Percentiles rank a stretch among this genome's conserved stretches.
These are phyloP conservation scores for Colletotrichum higginsianum DNA, from an alignment of 2,329 filamentous ascomycete species.

Conservation along the genomic window DNA sequence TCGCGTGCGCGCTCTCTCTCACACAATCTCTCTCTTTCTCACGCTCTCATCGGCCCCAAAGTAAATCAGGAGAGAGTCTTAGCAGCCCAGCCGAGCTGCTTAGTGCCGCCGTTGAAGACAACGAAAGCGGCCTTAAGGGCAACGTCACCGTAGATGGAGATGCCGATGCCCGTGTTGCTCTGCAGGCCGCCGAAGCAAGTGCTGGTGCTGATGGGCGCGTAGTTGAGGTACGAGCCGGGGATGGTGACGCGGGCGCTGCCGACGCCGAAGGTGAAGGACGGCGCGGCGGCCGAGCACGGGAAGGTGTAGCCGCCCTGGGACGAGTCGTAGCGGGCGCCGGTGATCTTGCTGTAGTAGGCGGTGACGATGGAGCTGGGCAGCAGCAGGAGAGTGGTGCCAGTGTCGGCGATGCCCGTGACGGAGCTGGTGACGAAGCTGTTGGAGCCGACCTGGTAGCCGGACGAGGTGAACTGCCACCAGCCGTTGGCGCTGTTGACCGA, in stretches of 20 bases:
- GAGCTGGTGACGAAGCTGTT: slow-evolving; percentile 36
- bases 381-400: slow-evolving; percentile 49
- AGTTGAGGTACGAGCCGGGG: slow-evolving; percentile 60
- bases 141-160: slow-evolving; percentile 74
- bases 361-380: slow-evolving; percentile 45
- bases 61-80: slow-evolving; percentile 42
- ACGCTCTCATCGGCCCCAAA: background rate
- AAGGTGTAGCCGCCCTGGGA: slow-evolving; percentile 53
- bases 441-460: slow-evolving; percentile 44
- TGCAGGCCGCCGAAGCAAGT: slow-evolving; percentile 75
- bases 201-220: slow-evolving; percentile 56
- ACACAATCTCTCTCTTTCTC: background rate
- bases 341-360: slow-evolving; percentile 47
- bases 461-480: slow-evolving; percentile 73
- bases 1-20: too few relatives aligned
- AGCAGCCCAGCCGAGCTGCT: slow-evolving; percentile 57
- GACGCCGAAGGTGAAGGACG: slow-evolving; percentile 60
- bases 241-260: slow-evolving; percentile 60
- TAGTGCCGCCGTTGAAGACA: slow-evolving; percentile 65
- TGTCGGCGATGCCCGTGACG: slow-evolving; percentile 47
- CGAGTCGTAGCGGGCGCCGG: slow-evolving; percentile 44
- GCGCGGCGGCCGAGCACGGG: slow-evolving; percentile 60
- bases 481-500: slow-evolving; percentile 69
- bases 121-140: slow-evolving; percentile 76
- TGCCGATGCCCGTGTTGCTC: slow-evolving; percentile 47